phyloP scores from a whole-genome alignment of 345 rosid species.

The Cardamine occulta region DNA sequence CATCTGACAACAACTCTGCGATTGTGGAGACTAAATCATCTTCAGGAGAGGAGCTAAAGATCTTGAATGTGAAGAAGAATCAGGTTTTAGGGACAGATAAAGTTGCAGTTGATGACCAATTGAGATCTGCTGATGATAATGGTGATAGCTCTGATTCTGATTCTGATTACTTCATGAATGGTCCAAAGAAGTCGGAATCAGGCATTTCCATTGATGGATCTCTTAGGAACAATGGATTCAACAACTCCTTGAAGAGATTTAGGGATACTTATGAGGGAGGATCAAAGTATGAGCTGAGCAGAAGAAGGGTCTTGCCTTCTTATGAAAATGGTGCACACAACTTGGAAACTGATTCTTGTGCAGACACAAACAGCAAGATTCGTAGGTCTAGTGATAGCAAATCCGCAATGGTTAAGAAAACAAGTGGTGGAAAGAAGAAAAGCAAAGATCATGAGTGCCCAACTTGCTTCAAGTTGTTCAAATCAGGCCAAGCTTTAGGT shows the following conservation, averaged over 20 bases:
- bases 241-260: conserved; percentile 32
- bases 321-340: conserved; percentile 29
- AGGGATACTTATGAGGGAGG: conserved; percentile 20
- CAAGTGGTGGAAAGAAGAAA: conserved; percentile 49
- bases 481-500: conserved; percentile 92
- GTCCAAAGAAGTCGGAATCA: conserved; percentile 61
- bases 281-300: conserved; percentile 50
- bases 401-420: conserved; percentile 41
- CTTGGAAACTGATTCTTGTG: conserved; percentile 42
- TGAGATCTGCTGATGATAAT: conserved; percentile 41
- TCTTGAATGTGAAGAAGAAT: conserved; percentile 42
- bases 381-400: conserved; percentile 39
- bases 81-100: conserved; percentile 20
- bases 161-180: conserved; percentile 65
- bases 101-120: conserved; percentile 35
- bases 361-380: conserved; percentile 35
- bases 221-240: conserved; percentile 43
- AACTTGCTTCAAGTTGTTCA: conserved; percentile 76
- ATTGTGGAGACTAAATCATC: conserved; percentile 62
- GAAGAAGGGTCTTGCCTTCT: conserved; percentile 43
- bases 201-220: conserved; percentile 51
- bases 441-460: conserved; percentile 75
- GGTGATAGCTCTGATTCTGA: conserved; percentile 64
- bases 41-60: conserved; percentile 50
- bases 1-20: conserved; percentile 67